Conservation (phyloP, 495 filamentous ascomycete genomes). For the Aspergillus biplanus region DNA sequence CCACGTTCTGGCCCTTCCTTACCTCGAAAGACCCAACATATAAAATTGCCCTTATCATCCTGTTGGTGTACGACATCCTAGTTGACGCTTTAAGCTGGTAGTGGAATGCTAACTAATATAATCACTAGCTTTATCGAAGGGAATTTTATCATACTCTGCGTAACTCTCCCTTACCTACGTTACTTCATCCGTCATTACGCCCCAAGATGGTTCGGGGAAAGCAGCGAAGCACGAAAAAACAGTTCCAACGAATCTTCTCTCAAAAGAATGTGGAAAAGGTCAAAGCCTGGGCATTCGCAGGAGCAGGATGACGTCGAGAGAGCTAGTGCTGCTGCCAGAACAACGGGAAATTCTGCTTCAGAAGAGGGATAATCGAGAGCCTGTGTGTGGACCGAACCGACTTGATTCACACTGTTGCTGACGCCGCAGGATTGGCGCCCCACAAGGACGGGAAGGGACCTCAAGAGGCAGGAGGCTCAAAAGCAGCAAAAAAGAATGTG, state of each 20-base stretch:
- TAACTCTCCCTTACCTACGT: constrained; percentile 8
- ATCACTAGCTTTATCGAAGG: constrained; percentile 15
- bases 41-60: background rate
- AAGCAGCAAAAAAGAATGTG: too few relatives aligned
- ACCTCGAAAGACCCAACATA: constrained; percentile 8
- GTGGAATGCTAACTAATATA: background rate
- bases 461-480: too few relatives aligned
- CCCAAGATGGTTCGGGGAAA: constrained; percentile 5
- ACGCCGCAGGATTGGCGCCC: too few relatives aligned
- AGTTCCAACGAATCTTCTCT: background rate
- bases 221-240: background rate
- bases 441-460: too few relatives aligned
- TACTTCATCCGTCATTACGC: constrained; percentile 11
- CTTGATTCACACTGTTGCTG: too few relatives aligned
- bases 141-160: constrained; percentile 7
- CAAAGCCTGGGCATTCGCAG: background rate
- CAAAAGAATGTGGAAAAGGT: background rate
- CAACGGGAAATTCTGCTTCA: too few relatives aligned
- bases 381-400: too few relatives aligned
- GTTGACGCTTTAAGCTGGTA: background rate
- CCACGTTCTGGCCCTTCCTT: constrained; percentile 6
- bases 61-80: constrained; percentile 5
- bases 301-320: constrained; percentile 9
- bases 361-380: too few relatives aligned
- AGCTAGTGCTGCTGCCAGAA: too few relatives aligned